Evolutionary conservation across 2,329 filamentous ascomycete species (phyloP).

Genomic region (Cryphonectria parasitica): DNA sequence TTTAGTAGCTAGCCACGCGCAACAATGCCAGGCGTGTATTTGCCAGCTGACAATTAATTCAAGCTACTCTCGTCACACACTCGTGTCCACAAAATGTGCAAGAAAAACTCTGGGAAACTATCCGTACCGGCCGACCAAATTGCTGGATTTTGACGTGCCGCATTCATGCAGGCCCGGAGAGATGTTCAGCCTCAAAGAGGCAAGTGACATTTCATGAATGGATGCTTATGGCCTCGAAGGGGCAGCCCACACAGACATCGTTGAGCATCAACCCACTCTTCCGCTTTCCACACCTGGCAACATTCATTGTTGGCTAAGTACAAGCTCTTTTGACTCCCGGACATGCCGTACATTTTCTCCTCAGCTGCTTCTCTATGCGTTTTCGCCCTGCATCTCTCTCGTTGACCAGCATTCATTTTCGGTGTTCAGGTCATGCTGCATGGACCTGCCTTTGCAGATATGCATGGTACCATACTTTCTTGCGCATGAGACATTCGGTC

Average conservation of each 20-base stretch:
- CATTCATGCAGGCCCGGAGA: neutral
- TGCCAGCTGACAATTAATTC: neutral
- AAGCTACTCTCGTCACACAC: neutral
- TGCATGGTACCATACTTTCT: conserved; percentile 3
- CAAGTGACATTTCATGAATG: neutral
- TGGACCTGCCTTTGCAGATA: neutral
- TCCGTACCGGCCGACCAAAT: neutral
- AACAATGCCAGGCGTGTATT: neutral
- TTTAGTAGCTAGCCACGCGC: neutral
- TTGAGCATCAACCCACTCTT: neutral
- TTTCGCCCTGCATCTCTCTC: neutral
- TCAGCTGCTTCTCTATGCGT: neutral
- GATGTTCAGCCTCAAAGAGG: conserved; percentile 1
- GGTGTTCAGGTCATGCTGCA: neutral
- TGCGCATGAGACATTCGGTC: neutral
- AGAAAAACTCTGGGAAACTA: neutral
- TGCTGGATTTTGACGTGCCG: neutral
- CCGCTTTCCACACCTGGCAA: neutral
- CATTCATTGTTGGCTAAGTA: neutral
- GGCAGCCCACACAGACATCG: neutral
- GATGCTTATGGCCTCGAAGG: neutral
- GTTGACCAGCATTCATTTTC: neutral
- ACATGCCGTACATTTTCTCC: too few species aligned
- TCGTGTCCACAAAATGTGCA: neutral
- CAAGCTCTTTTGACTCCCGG: conserved; percentile 8